phyloP scores from a whole-genome alignment of 805 yeast species.

The Wickerhamiella lipophila region DNA sequence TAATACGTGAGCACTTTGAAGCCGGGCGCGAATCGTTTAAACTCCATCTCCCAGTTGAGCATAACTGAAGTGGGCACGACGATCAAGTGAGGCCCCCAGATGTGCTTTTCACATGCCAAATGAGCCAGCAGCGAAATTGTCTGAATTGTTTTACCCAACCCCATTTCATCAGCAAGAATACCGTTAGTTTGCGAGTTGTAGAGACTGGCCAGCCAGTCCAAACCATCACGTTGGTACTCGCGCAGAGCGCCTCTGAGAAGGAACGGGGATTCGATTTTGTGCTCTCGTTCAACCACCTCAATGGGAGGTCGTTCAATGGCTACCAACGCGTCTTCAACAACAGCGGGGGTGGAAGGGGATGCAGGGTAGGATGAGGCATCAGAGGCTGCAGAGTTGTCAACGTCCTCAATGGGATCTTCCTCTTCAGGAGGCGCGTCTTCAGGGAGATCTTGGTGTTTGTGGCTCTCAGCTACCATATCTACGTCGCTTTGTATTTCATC shows the following conservation, averaged over 20 bases:
- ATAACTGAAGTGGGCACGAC: constrained; percentile 96
- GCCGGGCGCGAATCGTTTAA: constrained; percentile 96
- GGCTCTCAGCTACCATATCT: constrained; percentile 25
- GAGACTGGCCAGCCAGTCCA: constrained; percentile 91
- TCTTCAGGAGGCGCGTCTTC: constrained; percentile 16
- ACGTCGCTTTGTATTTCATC: constrained; percentile 10
- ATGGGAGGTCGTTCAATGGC: constrained; percentile 1
- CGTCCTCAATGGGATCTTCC: constrained; percentile 16
- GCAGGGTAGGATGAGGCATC: constrained; percentile 16
- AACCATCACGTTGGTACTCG: constrained; percentile 88
- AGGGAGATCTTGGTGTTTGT: constrained; percentile 29
- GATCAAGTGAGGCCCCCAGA: constrained; percentile 97
- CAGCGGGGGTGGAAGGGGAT: constrained; percentile 8
- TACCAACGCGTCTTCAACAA: constrained; percentile 1
- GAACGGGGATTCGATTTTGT: constrained; percentile 51
- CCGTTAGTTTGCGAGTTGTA: constrained; percentile 91
- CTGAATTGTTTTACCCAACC: constrained; percentile 89
- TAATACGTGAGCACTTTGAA: constrained; percentile 89
- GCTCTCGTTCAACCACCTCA: constrained; percentile 2
- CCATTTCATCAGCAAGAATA: constrained; percentile 98
- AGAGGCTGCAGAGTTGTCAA: too few relatives aligned
- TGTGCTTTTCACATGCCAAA: constrained; percentile 82
- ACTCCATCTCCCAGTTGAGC: constrained; percentile 99
- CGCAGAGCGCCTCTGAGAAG: constrained; percentile 67
- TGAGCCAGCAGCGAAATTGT: constrained; percentile 78